Conservation (phyloP, 495 filamentous ascomycete species). For the Penicillium coprophilum region DNA sequence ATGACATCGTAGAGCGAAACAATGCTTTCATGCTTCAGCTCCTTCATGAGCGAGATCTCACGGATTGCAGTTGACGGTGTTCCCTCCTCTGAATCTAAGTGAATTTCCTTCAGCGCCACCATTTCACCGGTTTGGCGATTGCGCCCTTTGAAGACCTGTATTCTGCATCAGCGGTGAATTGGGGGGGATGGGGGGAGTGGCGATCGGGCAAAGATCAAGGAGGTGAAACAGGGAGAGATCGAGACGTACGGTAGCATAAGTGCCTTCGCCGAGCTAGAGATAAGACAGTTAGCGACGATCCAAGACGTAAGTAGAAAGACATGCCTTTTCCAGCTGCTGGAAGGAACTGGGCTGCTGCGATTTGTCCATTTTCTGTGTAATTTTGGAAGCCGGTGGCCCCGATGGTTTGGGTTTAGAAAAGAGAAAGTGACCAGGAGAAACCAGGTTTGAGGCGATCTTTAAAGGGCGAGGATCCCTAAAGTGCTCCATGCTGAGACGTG, state of each 20-base stretch:
- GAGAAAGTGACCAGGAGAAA: constrained; percentile 45
- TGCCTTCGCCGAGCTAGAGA: constrained; percentile 84
- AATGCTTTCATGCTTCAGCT: constrained; percentile 97
- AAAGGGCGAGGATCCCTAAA: constrained; percentile 28
- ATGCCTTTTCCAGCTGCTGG: constrained; percentile 92
- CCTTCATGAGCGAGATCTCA: constrained; percentile 98
- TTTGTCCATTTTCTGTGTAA: constrained; percentile 68
- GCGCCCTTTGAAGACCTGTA: constrained; percentile 93
- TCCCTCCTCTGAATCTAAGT: constrained; percentile 97
- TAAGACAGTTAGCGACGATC: constrained; percentile 20
- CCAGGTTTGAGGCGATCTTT: constrained; percentile 35
- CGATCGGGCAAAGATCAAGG: neutral
- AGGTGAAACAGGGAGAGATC: constrained; percentile 7
- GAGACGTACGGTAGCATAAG: constrained; percentile 88
- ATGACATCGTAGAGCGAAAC: constrained; percentile 98
- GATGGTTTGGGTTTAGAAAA: constrained; percentile 23
- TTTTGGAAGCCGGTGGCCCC: constrained; percentile 9
- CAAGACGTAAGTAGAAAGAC: constrained; percentile 5
- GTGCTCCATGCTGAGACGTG: constrained; percentile 30
- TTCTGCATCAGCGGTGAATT: constrained; percentile 23
- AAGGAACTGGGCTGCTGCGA: constrained; percentile 91
- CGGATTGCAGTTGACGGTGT: constrained; percentile 98
- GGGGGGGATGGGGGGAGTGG: neutral
- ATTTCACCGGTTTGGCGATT: constrained; percentile 95
- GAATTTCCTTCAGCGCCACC: constrained; percentile 98